Conservation (phyloP, 1,139 yeast species). For the Pichia sp. region DNA sequence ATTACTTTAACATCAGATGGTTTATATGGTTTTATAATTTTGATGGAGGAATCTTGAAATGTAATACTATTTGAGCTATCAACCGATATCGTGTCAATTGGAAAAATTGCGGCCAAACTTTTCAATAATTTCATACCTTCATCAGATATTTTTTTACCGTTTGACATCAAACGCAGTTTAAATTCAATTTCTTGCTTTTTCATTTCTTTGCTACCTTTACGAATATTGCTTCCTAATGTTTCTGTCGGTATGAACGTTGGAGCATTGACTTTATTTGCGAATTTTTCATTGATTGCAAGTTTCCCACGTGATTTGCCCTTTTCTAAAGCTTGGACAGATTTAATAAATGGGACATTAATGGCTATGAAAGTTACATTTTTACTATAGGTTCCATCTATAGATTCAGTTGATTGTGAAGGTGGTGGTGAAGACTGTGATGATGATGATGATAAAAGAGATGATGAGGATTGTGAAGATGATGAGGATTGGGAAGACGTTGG, state of each 20-base stretch:
- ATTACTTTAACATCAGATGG: constrained; percentile 33
- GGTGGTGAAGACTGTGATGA: too few relatives aligned
- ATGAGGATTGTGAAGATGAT: constrained; percentile 4
- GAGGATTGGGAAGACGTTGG: constrained; percentile 9
- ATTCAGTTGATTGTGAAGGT: constrained; percentile 20
- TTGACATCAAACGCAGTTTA: constrained; percentile 15
- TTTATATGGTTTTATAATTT: constrained; percentile 46
- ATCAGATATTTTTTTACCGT: constrained; percentile 29
- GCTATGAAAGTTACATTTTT: constrained; percentile 40
- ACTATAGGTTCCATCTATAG: constrained; percentile 7
- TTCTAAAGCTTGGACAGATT: constrained; percentile 43
- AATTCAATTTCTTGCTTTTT: constrained; percentile 21
- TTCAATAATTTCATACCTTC: constrained; percentile 48
- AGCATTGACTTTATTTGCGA: constrained; percentile 16
- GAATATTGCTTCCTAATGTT: constrained; percentile 19
- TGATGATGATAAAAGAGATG: too few relatives aligned
- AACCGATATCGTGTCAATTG: constrained; percentile 42
- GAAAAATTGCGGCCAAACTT: constrained; percentile 42
- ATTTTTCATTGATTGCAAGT: constrained; percentile 20
- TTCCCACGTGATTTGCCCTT: constrained; percentile 26
- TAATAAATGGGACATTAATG: constrained; percentile 54
- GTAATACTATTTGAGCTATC: constrained; percentile 38
- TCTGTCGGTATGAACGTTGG: constrained; percentile 21
- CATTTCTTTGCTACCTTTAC: constrained; percentile 16
- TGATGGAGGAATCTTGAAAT: constrained; percentile 45